These are phyloP conservation scores for Calocybe cyanea DNA, from an alignment of 768 basidiomycete species.

Conservation along the genomic window DNA sequence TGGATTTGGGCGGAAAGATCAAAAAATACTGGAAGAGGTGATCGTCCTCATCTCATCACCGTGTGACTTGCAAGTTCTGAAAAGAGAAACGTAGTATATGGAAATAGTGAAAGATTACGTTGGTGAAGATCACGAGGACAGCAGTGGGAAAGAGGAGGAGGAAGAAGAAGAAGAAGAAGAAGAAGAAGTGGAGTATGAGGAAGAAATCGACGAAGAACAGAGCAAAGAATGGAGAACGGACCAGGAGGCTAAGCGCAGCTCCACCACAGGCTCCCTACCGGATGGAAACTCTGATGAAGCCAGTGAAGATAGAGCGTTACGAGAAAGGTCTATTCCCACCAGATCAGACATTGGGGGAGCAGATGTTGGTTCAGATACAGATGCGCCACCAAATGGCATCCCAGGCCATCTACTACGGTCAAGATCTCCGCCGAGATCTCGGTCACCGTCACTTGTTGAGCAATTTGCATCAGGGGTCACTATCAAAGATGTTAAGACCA, in stretches of 20 bases:
- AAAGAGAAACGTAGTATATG: slow-evolving; percentile 53
- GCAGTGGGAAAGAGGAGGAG: slow-evolving; percentile 25
- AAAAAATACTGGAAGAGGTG: slow-evolving; percentile 82
- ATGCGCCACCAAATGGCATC: slow-evolving; percentile 16
- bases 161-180: slow-evolving; percentile 35
- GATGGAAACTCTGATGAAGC: slow-evolving; percentile 6
- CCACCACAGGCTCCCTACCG: slow-evolving; percentile 21
- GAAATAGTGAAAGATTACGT: slow-evolving; percentile 43
- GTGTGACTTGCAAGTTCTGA: slow-evolving; percentile 9
- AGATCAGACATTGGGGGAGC: neutral
- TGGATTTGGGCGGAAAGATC: slow-evolving; percentile 84
- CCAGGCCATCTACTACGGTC: slow-evolving; percentile 31
- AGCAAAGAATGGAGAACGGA: no score
- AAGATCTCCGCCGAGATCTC: slow-evolving; percentile 48
- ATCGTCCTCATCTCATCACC: slow-evolving; percentile 19
- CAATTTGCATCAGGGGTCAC: slow-evolving; percentile 39
- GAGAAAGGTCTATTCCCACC: slow-evolving; percentile 4
- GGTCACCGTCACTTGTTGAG: slow-evolving; percentile 38
- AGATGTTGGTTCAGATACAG: neutral
- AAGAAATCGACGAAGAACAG: slow-evolving; percentile 23
- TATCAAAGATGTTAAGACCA: slow-evolving; percentile 48
- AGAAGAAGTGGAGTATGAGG: slow-evolving; percentile 33
- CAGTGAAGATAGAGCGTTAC: neutral
- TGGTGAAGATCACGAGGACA: slow-evolving; percentile 24
- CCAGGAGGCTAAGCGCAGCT: no score